These are phyloP conservation scores for Globisporangium echinulatum DNA, from an alignment of 352 stramenopile genomes.

Conservation along the genomic window DNA sequence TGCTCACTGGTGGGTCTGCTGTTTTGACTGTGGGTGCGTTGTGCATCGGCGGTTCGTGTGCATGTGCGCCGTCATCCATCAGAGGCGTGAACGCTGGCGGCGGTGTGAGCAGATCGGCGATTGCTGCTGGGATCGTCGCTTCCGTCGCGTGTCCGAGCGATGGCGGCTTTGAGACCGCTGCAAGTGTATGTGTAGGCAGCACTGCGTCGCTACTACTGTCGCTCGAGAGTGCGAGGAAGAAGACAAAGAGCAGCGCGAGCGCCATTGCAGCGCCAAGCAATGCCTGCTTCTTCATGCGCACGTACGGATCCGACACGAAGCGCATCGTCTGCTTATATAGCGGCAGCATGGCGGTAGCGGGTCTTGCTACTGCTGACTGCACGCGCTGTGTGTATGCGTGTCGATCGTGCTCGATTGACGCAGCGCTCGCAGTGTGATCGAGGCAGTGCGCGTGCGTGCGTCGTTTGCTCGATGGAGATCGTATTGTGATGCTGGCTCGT, in stretches of 20 bases:
- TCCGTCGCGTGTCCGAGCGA: background rate
- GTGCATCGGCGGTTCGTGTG: background rate
- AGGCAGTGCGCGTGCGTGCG: too few species aligned
- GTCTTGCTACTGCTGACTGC: too few species aligned
- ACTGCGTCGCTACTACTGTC: conserved; percentile 6
- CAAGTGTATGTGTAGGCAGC: background rate
- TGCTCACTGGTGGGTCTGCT: background rate
- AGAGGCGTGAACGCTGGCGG: background rate
- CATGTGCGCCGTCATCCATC: background rate
- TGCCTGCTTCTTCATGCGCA: conserved; percentile 47
- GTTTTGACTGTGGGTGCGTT: background rate
- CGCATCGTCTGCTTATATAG: conserved; percentile 63
- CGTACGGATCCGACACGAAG: conserved; percentile 51
- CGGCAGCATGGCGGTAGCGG: conserved; percentile 25
- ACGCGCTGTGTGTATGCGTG: background rate
- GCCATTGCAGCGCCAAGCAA: conserved; percentile 23
- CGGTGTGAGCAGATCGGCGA: background rate
- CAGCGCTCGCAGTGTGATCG: too few species aligned
- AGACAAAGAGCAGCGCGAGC: conserved; percentile 57
- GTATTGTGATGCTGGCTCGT: too few species aligned
- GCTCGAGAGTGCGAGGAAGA: conserved; percentile 31
- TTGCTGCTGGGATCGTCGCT: background rate
- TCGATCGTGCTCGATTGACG: background rate
- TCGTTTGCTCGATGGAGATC: too few species aligned
- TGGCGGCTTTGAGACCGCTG: too few species aligned